Percentiles rank a stretch among this genome's conserved stretches.
Conservation (phyloP, 495 filamentous ascomycete species). For the Xylaria cubensis region DNA sequence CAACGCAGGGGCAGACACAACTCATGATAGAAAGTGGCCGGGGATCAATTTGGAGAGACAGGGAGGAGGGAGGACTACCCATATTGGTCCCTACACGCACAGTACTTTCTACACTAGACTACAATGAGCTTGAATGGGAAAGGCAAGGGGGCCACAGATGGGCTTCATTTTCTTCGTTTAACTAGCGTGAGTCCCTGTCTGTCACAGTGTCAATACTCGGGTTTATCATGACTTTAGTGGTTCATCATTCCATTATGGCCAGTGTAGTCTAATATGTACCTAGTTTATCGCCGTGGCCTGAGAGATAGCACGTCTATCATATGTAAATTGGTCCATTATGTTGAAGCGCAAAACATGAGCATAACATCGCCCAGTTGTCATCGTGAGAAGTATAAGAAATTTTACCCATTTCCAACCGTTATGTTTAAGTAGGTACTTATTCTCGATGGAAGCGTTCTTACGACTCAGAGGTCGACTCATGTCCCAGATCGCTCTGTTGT, state of each 20-base stretch:
- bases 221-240: slow-evolving; percentile 16
- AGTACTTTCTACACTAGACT: slow-evolving; percentile 30
- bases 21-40: slow-evolving; percentile 14
- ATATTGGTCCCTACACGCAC: slow-evolving; percentile 29
- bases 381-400: not conserved
- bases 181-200: slow-evolving; percentile 13
- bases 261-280: not conserved
- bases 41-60: slow-evolving; percentile 23
- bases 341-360: not conserved
- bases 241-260: slow-evolving; percentile 25
- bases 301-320: not conserved
- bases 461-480: slow-evolving; percentile 21
- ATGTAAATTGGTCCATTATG: not conserved
- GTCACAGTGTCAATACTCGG: slow-evolving; percentile 25
- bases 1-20: slow-evolving; percentile 19
- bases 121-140: slow-evolving; percentile 24
- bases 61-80: slow-evolving; percentile 26
- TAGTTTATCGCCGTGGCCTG: not conserved
- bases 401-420: not conserved
- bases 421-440: too few relatives aligned
- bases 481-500: slow-evolving; percentile 25
- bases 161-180: slow-evolving; percentile 27
- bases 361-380: not conserved
- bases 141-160: slow-evolving; percentile 22
- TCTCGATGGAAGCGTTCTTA: not conserved